These are phyloP conservation scores for Penicillium sp. DNA, from an alignment of 2,329 filamentous ascomycete genomes.

Conservation along the genomic window DNA sequence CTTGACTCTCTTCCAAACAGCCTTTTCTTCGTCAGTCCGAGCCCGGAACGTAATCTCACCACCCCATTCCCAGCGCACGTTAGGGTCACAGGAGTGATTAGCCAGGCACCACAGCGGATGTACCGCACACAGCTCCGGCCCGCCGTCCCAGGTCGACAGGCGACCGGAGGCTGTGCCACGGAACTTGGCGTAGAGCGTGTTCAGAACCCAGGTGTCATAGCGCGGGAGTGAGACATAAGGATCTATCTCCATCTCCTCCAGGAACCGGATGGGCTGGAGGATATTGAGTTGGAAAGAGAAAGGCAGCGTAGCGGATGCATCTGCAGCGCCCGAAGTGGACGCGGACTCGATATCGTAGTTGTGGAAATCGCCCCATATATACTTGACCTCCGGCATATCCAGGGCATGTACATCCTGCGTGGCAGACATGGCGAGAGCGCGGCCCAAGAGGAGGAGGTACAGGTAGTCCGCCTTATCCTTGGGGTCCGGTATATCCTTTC, in stretches of 20 bases:
- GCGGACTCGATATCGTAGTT: conserved; percentile 24
- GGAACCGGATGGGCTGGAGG: conserved; percentile 57
- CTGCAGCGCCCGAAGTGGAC: conserved; percentile 5
- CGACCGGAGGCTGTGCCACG: conserved; percentile 86
- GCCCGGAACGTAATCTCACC: conserved; percentile 42
- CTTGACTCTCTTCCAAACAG: conserved; percentile 36
- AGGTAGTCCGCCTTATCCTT: conserved; percentile 59
- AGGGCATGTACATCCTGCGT: conserved; percentile 59
- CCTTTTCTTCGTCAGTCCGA: conserved; percentile 33
- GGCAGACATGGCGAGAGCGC: conserved; percentile 59
- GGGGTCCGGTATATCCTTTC: conserved; percentile 55
- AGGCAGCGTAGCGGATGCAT: conserved; percentile 50
- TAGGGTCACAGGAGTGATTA: conserved; percentile 94
- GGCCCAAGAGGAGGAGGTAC: conserved; percentile 59
- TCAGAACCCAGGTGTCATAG: conserved; percentile 64
- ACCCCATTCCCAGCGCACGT: conserved; percentile 91
- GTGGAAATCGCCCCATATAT: conserved; percentile 64
- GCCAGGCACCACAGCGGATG: conserved; percentile 95
- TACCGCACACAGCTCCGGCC: conserved; percentile 87
- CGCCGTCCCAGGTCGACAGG: conserved; percentile 70
- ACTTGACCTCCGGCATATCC: conserved; percentile 59
- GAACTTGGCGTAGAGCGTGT: conserved; percentile 90
- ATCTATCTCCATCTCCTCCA: conserved; percentile 62
- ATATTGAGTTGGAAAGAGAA: conserved; percentile 62
- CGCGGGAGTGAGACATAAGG: conserved; percentile 50